These are phyloP conservation scores for Phellopilus nigrolimitatus DNA, from an alignment of 1,284 basidiomycete species.

Conservation along the genomic window DNA sequence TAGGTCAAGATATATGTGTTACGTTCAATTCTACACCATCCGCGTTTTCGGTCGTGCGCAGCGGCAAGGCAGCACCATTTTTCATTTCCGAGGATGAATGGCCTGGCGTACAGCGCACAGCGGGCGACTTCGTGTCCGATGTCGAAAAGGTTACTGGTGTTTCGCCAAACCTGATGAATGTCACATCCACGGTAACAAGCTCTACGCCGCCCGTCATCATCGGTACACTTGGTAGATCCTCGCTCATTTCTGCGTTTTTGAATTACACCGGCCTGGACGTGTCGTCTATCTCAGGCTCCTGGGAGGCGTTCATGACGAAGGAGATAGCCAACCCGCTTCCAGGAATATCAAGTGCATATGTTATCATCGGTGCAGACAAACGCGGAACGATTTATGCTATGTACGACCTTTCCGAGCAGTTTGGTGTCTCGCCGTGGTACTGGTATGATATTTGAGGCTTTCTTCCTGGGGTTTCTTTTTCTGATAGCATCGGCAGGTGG, in stretches of 20 bases:
- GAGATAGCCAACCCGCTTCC: constrained; percentile 54
- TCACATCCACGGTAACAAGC: constrained; percentile 31
- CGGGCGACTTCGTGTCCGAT: constrained; percentile 55
- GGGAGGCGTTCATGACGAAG: constrained; percentile 56
- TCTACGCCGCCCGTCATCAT: constrained; percentile 48
- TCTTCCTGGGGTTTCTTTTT: constrained; percentile 6
- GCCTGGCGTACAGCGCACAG: constrained; percentile 61
- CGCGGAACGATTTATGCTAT: constrained; percentile 63
- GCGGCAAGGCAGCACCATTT: constrained; percentile 43
- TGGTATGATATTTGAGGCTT: constrained; percentile 37
- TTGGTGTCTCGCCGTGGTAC: constrained; percentile 66
- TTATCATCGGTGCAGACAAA: constrained; percentile 64
- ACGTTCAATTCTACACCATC: constrained; percentile 29
- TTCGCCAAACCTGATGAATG: constrained; percentile 44
- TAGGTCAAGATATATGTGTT: constrained; percentile 33
- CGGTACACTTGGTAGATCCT: constrained; percentile 61
- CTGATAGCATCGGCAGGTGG: constrained; percentile 42
- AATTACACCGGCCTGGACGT: constrained; percentile 50
- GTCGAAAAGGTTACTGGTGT: constrained; percentile 55
- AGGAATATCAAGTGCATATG: constrained; percentile 54
- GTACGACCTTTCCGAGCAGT: constrained; percentile 70
- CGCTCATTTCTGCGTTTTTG: constrained; percentile 51
- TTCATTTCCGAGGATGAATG: constrained; percentile 53
- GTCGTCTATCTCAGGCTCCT: constrained; percentile 52
- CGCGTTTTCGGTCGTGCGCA: constrained; percentile 40